Percentiles rank a stretch among this genome's conserved stretches.
phyloP scores from a whole-genome alignment of 805 yeast genomes.

The Saturnispora dispora region DNA sequence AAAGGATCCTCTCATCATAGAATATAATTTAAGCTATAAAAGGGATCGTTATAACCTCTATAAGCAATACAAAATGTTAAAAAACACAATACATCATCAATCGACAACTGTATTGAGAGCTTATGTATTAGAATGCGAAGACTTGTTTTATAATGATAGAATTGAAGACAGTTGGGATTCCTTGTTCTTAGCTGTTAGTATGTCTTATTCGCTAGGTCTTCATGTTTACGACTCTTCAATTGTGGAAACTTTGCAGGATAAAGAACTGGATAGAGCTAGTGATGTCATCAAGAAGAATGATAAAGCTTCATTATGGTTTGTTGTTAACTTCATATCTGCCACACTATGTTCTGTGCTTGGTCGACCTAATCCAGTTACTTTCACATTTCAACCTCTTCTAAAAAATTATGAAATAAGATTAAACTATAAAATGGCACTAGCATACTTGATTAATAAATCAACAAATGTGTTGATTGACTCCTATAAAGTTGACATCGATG shows the following conservation, averaged over 20 bases:
- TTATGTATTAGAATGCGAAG: constrained; percentile 43
- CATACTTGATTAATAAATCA: constrained; percentile 40
- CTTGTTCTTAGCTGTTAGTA: constrained; percentile 40
- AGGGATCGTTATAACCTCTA: constrained; percentile 25
- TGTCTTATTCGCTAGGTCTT: constrained; percentile 43
- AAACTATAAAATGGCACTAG: constrained; percentile 37
- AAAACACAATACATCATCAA: constrained; percentile 39
- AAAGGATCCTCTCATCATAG: constrained; percentile 19
- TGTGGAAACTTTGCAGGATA: constrained; percentile 23
- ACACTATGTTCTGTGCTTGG: constrained; percentile 44
- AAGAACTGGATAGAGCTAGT: constrained; percentile 25
- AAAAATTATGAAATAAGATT: constrained; percentile 27
- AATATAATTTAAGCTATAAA: constrained; percentile 19
- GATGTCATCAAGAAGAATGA: constrained; percentile 26
- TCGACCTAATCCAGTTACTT: constrained; percentile 46
- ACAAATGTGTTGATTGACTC: constrained; percentile 44
- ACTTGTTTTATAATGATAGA: constrained; percentile 38
- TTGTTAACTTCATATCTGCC: constrained; percentile 38
- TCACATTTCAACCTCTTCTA: constrained; percentile 27
- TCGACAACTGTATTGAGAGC: constrained; percentile 41
- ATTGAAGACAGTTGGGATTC: constrained; percentile 46
- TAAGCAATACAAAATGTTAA: constrained; percentile 35
- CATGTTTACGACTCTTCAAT: constrained; percentile 35
- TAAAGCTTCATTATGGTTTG: constrained; percentile 42
- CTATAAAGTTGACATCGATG: constrained; percentile 37